Base-by-base conservation (phyloP, 257 asterid species). In the Rubia yunnanensis region DNA sequence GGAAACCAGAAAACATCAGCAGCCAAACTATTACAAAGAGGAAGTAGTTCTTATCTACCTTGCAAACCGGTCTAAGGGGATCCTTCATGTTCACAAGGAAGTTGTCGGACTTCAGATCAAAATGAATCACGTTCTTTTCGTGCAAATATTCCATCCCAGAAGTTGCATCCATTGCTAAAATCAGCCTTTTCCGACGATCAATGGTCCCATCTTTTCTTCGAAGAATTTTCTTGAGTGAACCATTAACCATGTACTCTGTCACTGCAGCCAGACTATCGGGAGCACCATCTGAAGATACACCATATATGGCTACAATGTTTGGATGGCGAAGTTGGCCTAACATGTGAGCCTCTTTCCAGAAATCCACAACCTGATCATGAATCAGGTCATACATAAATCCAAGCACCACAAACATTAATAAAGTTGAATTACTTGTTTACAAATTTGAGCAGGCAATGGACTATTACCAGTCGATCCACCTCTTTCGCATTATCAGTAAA, bases 111-210 rank as follows among this genome's bases (percentile, higher is more conserved):
- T 76, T 72, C 61, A 76, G 64, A 70, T 76, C 80, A 50, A 76
- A 76, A 56, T 76, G 80, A 36, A 76, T 53, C 23, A 76, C 66
- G 65, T 68, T 76, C 65, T 68, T 76, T 48, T 59, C 65, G 31
- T 76, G 80, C 74, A 76, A 63, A 68, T 76, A 76, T 64, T 76
- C 77, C 80, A 76, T 72, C 32, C 80, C 80, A 63, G 64, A 72
- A 50, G 80, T 73, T 38, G 77, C 80, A 58, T 76, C 77, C 80
- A 64, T 67, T 28, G 80, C 77, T 72, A 76, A 36, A 48, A 76
- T 67, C 26, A 76, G 32, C 46, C 80, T 69, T 26, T 76, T 76
- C 32, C 72, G 59, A n/a, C 69, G 71, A 64, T 76, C 80, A 23
- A 76, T 76, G 24, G 77, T 76, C 69, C 77, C 53, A 38, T 76